These are phyloP conservation scores for Colletotrichum somersetense DNA, from an alignment of 2,329 filamentous ascomycete species.

Conservation along the genomic window DNA sequence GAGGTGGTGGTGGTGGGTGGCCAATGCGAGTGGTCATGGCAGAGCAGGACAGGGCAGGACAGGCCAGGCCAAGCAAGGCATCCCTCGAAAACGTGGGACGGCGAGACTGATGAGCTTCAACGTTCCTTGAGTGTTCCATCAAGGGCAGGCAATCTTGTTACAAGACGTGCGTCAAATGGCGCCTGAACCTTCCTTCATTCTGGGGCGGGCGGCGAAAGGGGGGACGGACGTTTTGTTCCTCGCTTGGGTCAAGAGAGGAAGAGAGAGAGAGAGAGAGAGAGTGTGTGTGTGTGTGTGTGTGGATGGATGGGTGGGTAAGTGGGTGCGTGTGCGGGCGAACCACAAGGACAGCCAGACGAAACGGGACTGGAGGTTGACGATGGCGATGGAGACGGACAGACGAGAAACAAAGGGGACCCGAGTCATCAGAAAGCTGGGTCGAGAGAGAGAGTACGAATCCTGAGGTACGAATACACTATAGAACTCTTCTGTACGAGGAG, in stretches of 20 bases:
- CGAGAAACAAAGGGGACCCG: slow-evolving; percentile 36
- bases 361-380: slow-evolving; percentile 5
- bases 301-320: not conserved
- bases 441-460: no score
- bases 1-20: not conserved
- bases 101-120: slow-evolving; percentile 35
- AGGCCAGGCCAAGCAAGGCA: slow-evolving; percentile 2
- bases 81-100: slow-evolving; percentile 17
- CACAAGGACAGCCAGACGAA: not conserved
- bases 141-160: slow-evolving; percentile 47
- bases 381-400: slow-evolving; percentile 11
- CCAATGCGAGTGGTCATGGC: not conserved
- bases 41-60: not conserved
- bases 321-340: slow-evolving; percentile 1
- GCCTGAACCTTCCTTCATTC: slow-evolving; percentile 47
- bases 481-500: not conserved
- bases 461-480: no score
- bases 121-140: slow-evolving; percentile 51
- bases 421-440: slow-evolving; percentile 27
- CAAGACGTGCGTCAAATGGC: slow-evolving; percentile 55
- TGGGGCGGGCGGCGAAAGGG: slow-evolving; percentile 23
- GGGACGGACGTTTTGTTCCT: slow-evolving; percentile 13
- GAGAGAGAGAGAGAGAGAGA: not conserved
- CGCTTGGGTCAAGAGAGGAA: slow-evolving; percentile 2
- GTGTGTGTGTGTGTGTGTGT: not conserved